Conservation (phyloP, 164 flowering plant species). For the Vitis rupestris region DNA sequence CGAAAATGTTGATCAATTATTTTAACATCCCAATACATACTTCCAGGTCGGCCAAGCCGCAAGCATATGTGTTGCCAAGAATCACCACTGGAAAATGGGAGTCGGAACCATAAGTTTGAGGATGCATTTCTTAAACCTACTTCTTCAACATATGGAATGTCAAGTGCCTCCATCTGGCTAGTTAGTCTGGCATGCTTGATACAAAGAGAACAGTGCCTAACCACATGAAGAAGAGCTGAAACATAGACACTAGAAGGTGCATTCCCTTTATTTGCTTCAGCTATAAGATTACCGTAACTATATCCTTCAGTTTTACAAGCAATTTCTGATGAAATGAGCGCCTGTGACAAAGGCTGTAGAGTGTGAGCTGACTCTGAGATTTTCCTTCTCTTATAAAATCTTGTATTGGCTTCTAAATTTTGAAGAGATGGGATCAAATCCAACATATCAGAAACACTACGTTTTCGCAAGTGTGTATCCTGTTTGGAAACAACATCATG, state of each 20-base stretch:
- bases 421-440: slow-evolving; percentile 70
- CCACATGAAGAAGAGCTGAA: slow-evolving; percentile 86
- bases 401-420: slow-evolving; percentile 30
- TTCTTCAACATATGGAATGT: slow-evolving; percentile 93
- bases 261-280: slow-evolving; percentile 91
- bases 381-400: slow-evolving; percentile 57
- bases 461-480: slow-evolving; percentile 56
- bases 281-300: slow-evolving; percentile 67
- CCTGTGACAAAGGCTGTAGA: slow-evolving; percentile 28
- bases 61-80: slow-evolving; percentile 90
- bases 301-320: slow-evolving; percentile 44
- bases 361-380: slow-evolving; percentile 26
- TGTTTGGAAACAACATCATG: slow-evolving; percentile 29
- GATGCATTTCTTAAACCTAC: slow-evolving; percentile 70
- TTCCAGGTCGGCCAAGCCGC: slow-evolving; percentile 94
- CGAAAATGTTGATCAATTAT: slow-evolving; percentile 88
- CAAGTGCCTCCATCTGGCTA: slow-evolving; percentile 94
- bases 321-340: slow-evolving; percentile 27
- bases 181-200: slow-evolving; percentile 93
- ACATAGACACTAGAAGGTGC: slow-evolving; percentile 77
- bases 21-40: slow-evolving; percentile 96
- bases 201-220: slow-evolving; percentile 89
- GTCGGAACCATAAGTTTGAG: slow-evolving; percentile 87
- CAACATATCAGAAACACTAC: slow-evolving; percentile 66
- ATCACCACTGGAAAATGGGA: slow-evolving; percentile 71